These are phyloP conservation scores for Phellinidium pouzarii DNA, from an alignment of 1,284 basidiomycete genomes.

Conservation along the genomic window DNA sequence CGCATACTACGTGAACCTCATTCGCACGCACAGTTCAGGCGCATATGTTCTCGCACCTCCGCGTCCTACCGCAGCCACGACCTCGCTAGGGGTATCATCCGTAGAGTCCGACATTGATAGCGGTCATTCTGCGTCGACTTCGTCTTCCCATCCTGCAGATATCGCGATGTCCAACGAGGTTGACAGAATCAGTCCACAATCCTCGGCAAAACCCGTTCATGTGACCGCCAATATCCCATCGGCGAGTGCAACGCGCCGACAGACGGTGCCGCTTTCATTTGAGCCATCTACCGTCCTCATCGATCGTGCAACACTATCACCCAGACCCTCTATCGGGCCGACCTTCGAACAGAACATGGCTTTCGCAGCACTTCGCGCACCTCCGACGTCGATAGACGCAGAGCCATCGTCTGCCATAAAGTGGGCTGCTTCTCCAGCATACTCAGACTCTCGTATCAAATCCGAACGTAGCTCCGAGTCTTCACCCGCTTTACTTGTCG, in stretches of 20 bases:
- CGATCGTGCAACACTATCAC: constrained; percentile 42
- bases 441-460: not conserved
- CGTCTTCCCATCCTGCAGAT: constrained; percentile 46
- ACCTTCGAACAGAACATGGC: constrained; percentile 79
- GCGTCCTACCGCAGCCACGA: constrained; percentile 32
- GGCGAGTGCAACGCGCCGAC: not conserved
- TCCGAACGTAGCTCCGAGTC: not conserved
- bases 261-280: constrained; percentile 18
- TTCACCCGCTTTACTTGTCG: not conserved
- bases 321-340: constrained; percentile 44
- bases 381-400: constrained; percentile 23
- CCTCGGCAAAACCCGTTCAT: not conserved
- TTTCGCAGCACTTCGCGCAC: constrained; percentile 58
- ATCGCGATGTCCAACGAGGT: constrained; percentile 17
- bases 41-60: constrained; percentile 48
- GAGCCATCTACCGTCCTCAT: constrained; percentile 49
- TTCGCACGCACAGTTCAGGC: constrained; percentile 64
- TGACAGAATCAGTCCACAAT: not conserved
- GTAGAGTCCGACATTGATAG: constrained; percentile 58
- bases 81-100: constrained; percentile 13
- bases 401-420: not conserved
- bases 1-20: constrained; percentile 80
- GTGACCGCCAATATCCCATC: not conserved
- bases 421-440: not conserved
- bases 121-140: constrained; percentile 44